Conservation (phyloP, 2,329 filamentous ascomycete species). For the Colletotrichum spinosum region DNA sequence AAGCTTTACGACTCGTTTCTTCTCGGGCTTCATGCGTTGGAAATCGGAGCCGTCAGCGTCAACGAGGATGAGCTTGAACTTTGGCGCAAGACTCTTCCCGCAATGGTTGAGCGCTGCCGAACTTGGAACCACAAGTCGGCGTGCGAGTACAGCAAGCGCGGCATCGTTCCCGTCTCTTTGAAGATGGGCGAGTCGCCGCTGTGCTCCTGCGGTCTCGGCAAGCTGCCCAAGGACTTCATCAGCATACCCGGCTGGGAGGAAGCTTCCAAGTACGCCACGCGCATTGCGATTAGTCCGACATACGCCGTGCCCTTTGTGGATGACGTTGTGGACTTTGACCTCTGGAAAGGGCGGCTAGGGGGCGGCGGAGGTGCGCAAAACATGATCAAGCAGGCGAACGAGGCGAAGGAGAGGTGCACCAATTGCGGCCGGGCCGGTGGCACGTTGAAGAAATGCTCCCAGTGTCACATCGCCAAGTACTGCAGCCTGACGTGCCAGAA, state of each 20-base stretch:
- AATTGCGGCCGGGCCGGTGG: conserved; percentile 50
- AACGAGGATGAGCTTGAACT: conserved; percentile 68
- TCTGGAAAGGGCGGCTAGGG: conserved; percentile 7
- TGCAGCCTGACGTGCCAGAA: conserved; percentile 66
- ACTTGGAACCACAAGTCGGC: conserved; percentile 55
- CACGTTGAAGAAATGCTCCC: conserved; percentile 55
- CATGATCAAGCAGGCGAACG: no score
- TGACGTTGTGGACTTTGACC: conserved; percentile 46
- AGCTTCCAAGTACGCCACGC: conserved; percentile 57
- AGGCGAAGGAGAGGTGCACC: conserved; percentile 46
- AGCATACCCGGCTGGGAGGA: conserved; percentile 56
- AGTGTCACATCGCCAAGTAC: conserved; percentile 60
- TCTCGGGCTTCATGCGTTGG: conserved; percentile 48
- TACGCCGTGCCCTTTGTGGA: conserved; percentile 60
- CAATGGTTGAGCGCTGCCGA: conserved; percentile 60
- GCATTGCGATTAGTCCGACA: conserved; percentile 68
- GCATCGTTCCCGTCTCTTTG: conserved; percentile 53
- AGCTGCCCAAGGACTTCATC: conserved; percentile 53
- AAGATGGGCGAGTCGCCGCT: conserved; percentile 51
- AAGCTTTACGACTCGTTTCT: conserved; percentile 52
- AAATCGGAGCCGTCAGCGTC: conserved; percentile 52
- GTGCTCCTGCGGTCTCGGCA: conserved; percentile 59
- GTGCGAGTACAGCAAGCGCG: conserved; percentile 56
- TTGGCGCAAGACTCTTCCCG: conserved; percentile 59
- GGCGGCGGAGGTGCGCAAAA: no score